Base-by-base conservation (phyloP, 495 filamentous ascomycete genomes). In the Aspergillus incahuasiensis region DNA sequence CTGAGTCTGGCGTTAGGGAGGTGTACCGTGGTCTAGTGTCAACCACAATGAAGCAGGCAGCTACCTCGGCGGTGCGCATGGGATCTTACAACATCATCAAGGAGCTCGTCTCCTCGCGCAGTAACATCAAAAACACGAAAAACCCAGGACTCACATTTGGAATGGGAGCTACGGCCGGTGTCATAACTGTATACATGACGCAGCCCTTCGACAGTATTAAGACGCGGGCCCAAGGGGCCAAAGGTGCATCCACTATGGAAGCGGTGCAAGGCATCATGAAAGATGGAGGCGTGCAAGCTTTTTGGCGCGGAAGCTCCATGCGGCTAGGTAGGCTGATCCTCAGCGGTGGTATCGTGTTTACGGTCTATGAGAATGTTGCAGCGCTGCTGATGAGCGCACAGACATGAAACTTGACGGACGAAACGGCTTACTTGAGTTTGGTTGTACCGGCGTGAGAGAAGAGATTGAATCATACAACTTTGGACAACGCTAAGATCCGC, bases 121-220 rank as follows among this genome's bases (percentile, higher is more conserved):
- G 66, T 9, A 65, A 75, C 12, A 65, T 86, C 12, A 56, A 56
- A 24, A 65, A 76, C 34, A 44, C 41, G 8, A 22, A 12, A 7
- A 75, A 55, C 21, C 73, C 74, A 16, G 35, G 65, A 1, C 80
- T 75, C 5, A 85, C 82, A 50, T 87, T 88, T 56, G 77, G 67
- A 0, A 86, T 84, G 58, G 84, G 84, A 7, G 76, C 80, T 2
- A 54, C 84, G 5, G 83, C 85, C 0, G 85, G 84, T 0, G 74
- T 76, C 0, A 64, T 86, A 9, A 88, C 84, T 5, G 85, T 84
- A 8, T 74, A 77, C 52, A 76, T 74, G 5, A 87, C 83, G 13
- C 82, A 86, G 70, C 84, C 85, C 1, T 86, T 87, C 65, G 85
- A 88, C 62, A 81, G 79, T 2, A 73, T 88, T 39, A 86, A 88